These are phyloP conservation scores for Parafenestella ontariensis DNA, from an alignment of 2,329 filamentous ascomycete genomes.

Conservation along the genomic window DNA sequence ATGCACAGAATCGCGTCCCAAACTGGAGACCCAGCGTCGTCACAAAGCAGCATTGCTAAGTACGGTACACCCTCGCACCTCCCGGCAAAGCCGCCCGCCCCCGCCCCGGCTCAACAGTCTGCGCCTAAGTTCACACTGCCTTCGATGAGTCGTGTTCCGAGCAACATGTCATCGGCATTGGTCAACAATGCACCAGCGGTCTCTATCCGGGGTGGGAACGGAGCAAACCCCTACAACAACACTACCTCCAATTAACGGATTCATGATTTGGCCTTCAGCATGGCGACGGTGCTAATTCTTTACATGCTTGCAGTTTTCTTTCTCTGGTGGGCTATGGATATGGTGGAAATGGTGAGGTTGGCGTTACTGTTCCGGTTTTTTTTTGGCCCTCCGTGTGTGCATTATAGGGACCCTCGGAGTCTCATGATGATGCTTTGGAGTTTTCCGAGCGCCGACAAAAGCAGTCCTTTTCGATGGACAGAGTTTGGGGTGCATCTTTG, in stretches of 20 bases:
- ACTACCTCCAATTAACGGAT: constrained; percentile 23
- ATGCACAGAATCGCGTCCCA: constrained; percentile 39
- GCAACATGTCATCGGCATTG: constrained; percentile 23
- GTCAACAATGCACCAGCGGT: constrained; percentile 14
- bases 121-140: constrained; percentile 38
- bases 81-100: constrained; percentile 62
- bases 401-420: constrained; percentile 13
- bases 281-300: constrained; percentile 35
- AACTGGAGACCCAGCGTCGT: constrained; percentile 21
- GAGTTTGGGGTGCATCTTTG: background rate
- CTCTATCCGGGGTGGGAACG: constrained; percentile 14
- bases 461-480: background rate
- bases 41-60: constrained; percentile 60
- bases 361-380: background rate
- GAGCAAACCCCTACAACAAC: constrained; percentile 9
- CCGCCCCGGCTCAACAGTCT: constrained; percentile 37
- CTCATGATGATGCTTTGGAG: constrained; percentile 1
- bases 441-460: constrained; percentile 2
- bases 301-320: constrained; percentile 19
- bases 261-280: constrained; percentile 32
- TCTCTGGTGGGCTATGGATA: constrained; percentile 7
- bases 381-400: constrained; percentile 4
- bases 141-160: constrained; percentile 25
- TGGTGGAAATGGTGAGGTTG: constrained; percentile 8
- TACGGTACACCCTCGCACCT: constrained; percentile 63